Evolutionary conservation across 306 rosid species (phyloP), one percentile per base, ranked within the genome.

Genomic region (Prunus fruticosa): DNA sequence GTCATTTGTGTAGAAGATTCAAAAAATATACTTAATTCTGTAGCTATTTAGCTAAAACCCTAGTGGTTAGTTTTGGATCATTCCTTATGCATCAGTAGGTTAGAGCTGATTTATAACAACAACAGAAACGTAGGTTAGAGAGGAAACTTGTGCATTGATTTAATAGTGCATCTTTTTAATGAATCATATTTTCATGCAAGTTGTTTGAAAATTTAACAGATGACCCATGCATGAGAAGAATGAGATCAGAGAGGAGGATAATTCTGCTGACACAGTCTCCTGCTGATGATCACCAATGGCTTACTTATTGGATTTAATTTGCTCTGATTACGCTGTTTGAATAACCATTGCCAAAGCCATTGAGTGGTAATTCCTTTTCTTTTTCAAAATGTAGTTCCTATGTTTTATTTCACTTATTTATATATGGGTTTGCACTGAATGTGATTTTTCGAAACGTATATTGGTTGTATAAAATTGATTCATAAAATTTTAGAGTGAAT

Each of bases 241-340:
- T 77, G 99, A 95, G 76, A 84, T 95, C 50, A 62, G 70, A 83
- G 34, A 30, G 34, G 99, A 95, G 68, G 99, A 95, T 64, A 92
- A 84, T 73, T 76, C 90, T 47, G 74, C 87, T 43, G 78, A 89
- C 89, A 69, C 89, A 92, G 81, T 89, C 97, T 66, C 84, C 86
- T 34, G 45, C 88, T 18, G 99, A 96, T 67, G 99, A 96, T 85
- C 98, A 88, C 74, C 98, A 96, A 65, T 96, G 99, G 98, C 94
- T 91, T 50, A 96, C 97, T 52, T 96, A 92, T 75, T 96, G 99
- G 99, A 90, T 96, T 78, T 93, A 89, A 5, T 88, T 92, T 78
- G 91, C 99, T 50, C 46, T 96, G 90, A 90, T 96, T 72, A 96
- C 99, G 4, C 96, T 96, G 65, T 76, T 91, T 77, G 99, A 96